phyloP scores from a whole-genome alignment of 2,329 filamentous ascomycete species.

The Rhinocladiella similis region DNA sequence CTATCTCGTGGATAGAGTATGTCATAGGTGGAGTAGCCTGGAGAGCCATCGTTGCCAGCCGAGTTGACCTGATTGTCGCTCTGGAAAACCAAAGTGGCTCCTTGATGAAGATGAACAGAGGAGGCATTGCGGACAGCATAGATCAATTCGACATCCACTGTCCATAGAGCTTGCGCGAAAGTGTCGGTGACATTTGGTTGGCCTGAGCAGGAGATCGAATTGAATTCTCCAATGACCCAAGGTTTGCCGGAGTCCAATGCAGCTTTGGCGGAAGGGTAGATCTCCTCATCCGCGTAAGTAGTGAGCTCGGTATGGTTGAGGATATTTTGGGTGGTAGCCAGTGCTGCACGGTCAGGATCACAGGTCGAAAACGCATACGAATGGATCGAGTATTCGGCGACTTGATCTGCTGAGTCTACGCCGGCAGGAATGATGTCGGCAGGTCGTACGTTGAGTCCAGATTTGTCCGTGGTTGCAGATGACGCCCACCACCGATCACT shows the following conservation, averaged over 20 bases:
- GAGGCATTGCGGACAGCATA: not conserved
- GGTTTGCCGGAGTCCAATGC: not conserved
- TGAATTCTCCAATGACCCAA: not conserved
- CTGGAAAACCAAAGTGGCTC: not conserved
- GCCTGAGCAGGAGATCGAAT: not conserved
- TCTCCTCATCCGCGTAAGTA: not conserved
- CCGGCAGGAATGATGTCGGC: not conserved
- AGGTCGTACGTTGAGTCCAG: not conserved
- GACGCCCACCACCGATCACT: not conserved
- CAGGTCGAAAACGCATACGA: not conserved
- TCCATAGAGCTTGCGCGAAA: not conserved
- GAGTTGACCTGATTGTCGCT: not conserved
- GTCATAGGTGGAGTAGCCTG: not conserved
- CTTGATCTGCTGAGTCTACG: not conserved
- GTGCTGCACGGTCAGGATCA: not conserved
- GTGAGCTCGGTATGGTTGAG: constrained; percentile 1
- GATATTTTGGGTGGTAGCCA: not conserved
- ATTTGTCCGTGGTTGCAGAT: not conserved
- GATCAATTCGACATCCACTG: not conserved
- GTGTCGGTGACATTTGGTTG: not conserved
- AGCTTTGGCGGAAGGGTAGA: not conserved
- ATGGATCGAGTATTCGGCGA: not conserved
- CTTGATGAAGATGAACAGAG: not conserved
- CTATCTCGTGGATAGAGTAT: not conserved
- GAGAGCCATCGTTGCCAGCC: not conserved